Evolutionary conservation across 2,329 filamentous ascomycete species (phyloP).

Genomic region (Exophiala spinifera): DNA sequence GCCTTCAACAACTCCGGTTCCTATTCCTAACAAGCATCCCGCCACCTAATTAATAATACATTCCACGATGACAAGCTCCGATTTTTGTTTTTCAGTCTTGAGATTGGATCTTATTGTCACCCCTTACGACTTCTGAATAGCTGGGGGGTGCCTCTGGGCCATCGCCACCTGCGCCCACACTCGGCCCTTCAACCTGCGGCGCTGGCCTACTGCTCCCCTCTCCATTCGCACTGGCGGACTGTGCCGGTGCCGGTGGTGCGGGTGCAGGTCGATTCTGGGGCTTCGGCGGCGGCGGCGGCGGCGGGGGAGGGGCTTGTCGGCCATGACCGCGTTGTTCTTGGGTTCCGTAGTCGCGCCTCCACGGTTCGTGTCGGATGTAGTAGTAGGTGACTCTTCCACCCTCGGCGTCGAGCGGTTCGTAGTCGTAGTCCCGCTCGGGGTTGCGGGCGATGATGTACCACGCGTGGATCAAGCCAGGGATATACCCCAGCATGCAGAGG

Average conservation of each 20-base stretch:
- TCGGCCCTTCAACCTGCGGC: conserved; percentile 34
- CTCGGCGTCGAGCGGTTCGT: conserved; percentile 63
- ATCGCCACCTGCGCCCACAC: conserved; percentile 41
- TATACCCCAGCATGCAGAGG: conserved; percentile 72
- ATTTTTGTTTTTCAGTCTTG: conserved; percentile 46
- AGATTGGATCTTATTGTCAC: conserved; percentile 85
- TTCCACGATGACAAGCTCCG: neutral
- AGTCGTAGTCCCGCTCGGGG: conserved; percentile 68
- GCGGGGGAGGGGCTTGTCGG: too few species aligned
- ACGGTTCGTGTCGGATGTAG: conserved; percentile 59
- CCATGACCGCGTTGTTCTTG: conserved; percentile 34
- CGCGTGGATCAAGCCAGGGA: conserved; percentile 87
- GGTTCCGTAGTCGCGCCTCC: conserved; percentile 40
- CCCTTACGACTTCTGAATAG: conserved; percentile 85
- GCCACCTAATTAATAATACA: neutral
- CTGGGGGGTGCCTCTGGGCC: conserved; percentile 64
- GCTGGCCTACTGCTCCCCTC: conserved; percentile 36
- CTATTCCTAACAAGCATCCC: neutral
- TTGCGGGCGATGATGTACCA: conserved; percentile 97
- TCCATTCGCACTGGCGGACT: conserved; percentile 29
- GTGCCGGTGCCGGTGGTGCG: too few species aligned
- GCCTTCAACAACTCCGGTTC: neutral
- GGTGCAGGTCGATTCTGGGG: conserved; percentile 29
- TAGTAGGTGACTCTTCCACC: conserved; percentile 68
- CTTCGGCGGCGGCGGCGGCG: conserved; percentile 14